Base-by-base conservation (phyloP, 257 asterid genomes). In the Petunia secreta region DNA sequence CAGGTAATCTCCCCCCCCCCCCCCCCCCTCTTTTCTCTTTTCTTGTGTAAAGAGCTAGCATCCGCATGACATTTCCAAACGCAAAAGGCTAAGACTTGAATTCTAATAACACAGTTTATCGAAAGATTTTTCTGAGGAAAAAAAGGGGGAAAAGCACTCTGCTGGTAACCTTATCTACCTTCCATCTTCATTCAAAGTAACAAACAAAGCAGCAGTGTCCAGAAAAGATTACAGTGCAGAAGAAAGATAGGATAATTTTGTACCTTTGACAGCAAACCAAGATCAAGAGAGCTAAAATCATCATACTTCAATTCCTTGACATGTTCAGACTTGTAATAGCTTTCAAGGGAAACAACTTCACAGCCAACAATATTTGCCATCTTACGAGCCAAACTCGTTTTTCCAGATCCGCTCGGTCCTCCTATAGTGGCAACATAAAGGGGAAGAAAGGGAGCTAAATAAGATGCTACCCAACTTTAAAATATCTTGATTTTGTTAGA, bases 401-500 rank as follows among this genome's bases (percentile, higher is more conserved):
- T 96, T 59, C 99, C 99, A 14, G 99, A 96, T 85, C 99, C 99
- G 87, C 99, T 94, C 48, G 99, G 99, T 80, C 99, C 99, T 83
- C 99, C 99, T 96, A 85, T 64, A 83, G 74, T 14, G 85, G 73
- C 80, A 78, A 82, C 59, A 78, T 73, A 82, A 79, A 76, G 48
- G 78, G 57, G 48, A 15, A 54, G 79, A 13, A 6, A 44, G 46
- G 6, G 14, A 2, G 62, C 43, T 73, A 50, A 73, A 73, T 73
- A 73, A 73, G 78, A 73, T 73, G 63, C 62, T 50, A 36, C 11
- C 13, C 46, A 50, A 73, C 25, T 73, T 34, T 6, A 73, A 73
- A 71, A 71, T 14, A 73, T 50, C 16, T 73, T 50, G 36, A 46
- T 13, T 8, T 73, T 40, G 48, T 36, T 50, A 11, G 78, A 50